Conservation (phyloP, 2,329 filamentous ascomycete species). For the Penicillium corylophilum region DNA sequence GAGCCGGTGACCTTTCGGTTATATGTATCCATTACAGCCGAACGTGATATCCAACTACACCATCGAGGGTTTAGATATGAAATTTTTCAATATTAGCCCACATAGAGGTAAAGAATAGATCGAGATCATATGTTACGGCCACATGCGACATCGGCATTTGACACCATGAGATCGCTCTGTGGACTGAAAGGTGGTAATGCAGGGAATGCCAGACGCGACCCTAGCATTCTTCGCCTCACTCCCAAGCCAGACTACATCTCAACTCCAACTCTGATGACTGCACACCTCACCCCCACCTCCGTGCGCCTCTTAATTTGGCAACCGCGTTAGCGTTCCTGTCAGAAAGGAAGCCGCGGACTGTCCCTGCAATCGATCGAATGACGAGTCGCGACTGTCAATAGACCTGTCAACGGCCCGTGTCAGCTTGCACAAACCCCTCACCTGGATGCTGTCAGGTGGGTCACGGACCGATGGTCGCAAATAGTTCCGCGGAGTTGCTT, state of each 20-base stretch:
- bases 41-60: neutral
- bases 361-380: constrained; percentile 11
- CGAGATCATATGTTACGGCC: neutral
- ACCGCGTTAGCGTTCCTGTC: constrained; percentile 16
- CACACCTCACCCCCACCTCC: neutral
- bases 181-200: neutral
- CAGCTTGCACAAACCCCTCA: constrained; percentile 2
- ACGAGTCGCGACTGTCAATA: constrained; percentile 5
- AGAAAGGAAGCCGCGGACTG: constrained; percentile 4
- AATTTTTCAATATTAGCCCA: neutral
- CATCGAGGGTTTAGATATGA: neutral
- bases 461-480: neutral
- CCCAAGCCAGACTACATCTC: neutral
- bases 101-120: neutral
- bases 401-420: constrained; percentile 23
- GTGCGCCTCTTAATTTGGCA: constrained; percentile 1
- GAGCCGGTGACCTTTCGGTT: neutral
- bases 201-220: neutral
- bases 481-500: constrained; percentile 12
- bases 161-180: neutral
- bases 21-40: neutral
- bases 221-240: neutral
- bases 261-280: neutral
- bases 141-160: neutral
- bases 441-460: neutral